Conservation (phyloP, 345 rosid species). For the Chamaenerion angustifolium region DNA sequence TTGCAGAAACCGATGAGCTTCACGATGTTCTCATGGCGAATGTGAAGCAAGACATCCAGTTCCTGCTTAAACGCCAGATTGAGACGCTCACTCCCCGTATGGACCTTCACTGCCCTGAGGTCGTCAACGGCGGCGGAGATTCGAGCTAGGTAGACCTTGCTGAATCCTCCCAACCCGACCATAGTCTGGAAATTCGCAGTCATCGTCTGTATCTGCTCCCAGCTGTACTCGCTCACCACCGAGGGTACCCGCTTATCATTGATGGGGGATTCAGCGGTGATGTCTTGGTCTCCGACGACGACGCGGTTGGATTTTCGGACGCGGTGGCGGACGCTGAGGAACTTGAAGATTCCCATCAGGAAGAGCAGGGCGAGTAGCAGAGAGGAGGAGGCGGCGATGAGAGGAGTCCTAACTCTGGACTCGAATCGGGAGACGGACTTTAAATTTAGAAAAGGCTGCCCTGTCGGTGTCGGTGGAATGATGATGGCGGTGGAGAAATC, state of each 20-base stretch:
- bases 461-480: conserved; percentile 4
- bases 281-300: neutral
- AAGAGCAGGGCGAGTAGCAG: conserved; percentile 7
- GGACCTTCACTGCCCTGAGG: conserved; percentile 58
- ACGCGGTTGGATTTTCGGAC: conserved; percentile 8
- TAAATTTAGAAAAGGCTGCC: neutral
- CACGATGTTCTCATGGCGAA: conserved; percentile 58
- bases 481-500: neutral
- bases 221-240: conserved; percentile 21
- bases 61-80: conserved; percentile 52
- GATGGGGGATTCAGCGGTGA: neutral
- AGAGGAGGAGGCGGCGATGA: conserved; percentile 5
- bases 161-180: conserved; percentile 76
- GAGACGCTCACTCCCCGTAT: conserved; percentile 46
- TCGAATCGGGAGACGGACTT: conserved; percentile 1
- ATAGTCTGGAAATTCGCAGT: conserved; percentile 36
- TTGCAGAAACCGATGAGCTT: conserved; percentile 66
- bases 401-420: neutral
- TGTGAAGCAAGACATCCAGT: conserved; percentile 52
- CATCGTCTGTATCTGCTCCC: conserved; percentile 39
- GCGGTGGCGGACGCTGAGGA: conserved; percentile 7
- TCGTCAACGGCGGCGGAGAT: conserved; percentile 22
- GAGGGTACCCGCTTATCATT: neutral
- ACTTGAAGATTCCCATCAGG: conserved; percentile 6
- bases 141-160: conserved; percentile 58